Evolutionary conservation across 1,139 yeast species (phyloP).

Genomic region (Magnusiomyces paraingens): DNA sequence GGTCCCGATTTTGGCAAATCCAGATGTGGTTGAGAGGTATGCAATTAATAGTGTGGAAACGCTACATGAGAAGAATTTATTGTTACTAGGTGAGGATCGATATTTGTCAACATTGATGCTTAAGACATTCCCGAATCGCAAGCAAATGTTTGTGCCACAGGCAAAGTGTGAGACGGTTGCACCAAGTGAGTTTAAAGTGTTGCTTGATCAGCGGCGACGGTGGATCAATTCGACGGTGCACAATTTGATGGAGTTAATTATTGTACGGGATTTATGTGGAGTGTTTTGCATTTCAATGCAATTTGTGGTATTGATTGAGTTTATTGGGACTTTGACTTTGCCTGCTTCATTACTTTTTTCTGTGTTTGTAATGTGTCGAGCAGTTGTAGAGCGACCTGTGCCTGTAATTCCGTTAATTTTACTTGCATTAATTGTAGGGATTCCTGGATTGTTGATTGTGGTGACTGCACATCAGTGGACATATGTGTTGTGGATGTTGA

Average conservation of each 20-base stretch:
- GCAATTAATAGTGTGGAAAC: conserved; percentile 32
- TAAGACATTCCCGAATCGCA: conserved; percentile 32
- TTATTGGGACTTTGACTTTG: conserved; percentile 49
- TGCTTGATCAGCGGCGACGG: conserved; percentile 35
- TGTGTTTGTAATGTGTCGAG: conserved; percentile 62
- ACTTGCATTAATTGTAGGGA: conserved; percentile 70
- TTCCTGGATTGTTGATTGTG: conserved; percentile 78
- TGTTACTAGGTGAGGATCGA: conserved; percentile 35
- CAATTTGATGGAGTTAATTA: conserved; percentile 31
- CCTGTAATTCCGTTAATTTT: conserved; percentile 71
- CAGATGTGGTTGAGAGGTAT: conserved; percentile 32
- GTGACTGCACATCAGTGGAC: conserved; percentile 68
- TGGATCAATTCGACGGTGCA: conserved; percentile 37
- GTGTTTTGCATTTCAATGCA: conserved; percentile 36
- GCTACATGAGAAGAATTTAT: conserved; percentile 32
- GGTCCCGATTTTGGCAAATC: conserved; percentile 55
- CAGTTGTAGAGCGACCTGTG: conserved; percentile 68
- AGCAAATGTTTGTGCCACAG: conserved; percentile 32
- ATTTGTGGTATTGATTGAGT: conserved; percentile 32
- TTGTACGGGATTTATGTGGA: conserved; percentile 33
- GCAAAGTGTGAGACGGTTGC: conserved; percentile 33
- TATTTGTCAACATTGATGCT: conserved; percentile 33
- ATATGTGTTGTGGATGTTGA: conserved; percentile 69
- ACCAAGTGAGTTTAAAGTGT: conserved; percentile 29
- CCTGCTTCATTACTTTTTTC: conserved; percentile 87